Conservation (phyloP, 1,139 yeast species). For the Candida sp. region DNA sequence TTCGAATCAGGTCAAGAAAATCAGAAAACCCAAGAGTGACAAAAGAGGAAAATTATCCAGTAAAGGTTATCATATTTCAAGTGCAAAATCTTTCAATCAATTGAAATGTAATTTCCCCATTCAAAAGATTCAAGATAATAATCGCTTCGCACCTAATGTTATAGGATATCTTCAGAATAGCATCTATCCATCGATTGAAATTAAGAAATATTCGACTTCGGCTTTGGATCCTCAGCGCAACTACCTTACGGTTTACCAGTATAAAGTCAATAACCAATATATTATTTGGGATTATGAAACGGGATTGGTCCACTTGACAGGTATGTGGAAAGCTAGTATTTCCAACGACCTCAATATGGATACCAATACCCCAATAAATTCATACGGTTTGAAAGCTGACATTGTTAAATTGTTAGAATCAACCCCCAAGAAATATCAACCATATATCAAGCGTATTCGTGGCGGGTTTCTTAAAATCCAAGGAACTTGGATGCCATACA, state of each 20-base stretch:
- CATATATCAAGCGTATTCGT: slow-evolving; percentile 68
- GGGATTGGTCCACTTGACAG: slow-evolving; percentile 88
- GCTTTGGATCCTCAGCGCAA: slow-evolving; percentile 58
- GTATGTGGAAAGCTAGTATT: slow-evolving; percentile 79
- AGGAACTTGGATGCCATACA: slow-evolving; percentile 90
- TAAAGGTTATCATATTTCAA: not conserved
- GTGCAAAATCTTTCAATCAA: not conserved
- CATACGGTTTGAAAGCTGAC: slow-evolving; percentile 60
- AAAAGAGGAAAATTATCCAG: not conserved
- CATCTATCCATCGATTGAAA: slow-evolving; percentile 36
- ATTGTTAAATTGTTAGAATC: slow-evolving; percentile 72
- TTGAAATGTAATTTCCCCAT: slow-evolving; percentile 1
- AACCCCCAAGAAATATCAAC: slow-evolving; percentile 64
- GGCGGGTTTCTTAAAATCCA: slow-evolving; percentile 94
- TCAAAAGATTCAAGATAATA: not conserved
- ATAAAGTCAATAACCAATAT: slow-evolving; percentile 60
- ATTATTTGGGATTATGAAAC: slow-evolving; percentile 88
- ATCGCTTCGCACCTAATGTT: not conserved
- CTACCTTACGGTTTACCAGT: slow-evolving; percentile 72
- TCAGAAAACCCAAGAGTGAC: not conserved
- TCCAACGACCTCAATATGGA: slow-evolving; percentile 19
- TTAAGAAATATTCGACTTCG: slow-evolving; percentile 70
- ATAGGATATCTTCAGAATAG: not conserved
- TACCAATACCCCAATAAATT: slow-evolving; percentile 47
- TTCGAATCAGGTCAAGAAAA: not conserved